Evolutionary conservation across 2,329 filamentous ascomycete species (phyloP), one percentile per base, ranked within the genome.

Genomic region (Pezicula neosporulosa): DNA sequence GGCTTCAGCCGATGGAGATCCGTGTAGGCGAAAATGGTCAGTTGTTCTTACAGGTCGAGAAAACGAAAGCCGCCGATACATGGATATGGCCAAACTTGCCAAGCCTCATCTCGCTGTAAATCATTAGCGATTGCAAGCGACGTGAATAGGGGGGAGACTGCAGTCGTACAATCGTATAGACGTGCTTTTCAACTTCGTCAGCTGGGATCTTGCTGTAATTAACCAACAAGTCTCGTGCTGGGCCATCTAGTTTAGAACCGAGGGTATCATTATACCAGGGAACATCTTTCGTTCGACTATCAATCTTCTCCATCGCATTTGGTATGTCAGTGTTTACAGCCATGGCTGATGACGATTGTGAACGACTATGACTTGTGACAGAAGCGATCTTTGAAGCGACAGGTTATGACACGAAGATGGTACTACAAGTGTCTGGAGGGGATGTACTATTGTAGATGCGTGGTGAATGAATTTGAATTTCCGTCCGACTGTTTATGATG

Each of bases 191-290:
- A 7, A 58, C 44, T 24, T 58, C 52, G 13, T 38, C 27, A 8
- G 48, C 37, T 2, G 56, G 49, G 15, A 58, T 51, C 46, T 49
- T 53, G 46, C 51, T 55, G 21, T 58, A 58, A 9, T 52, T 51
- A 27, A 49, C 48, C 10, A 58, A 46, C 10, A 58, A 27, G 12
- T 53, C 52, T 35, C 51, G 36, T 37, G 50, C 51, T 2, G 51
- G 16, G n/a, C 30, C 42, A 39, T 38, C 50, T 2, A 58, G 51
- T 19, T 51, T 49, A 2, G 43, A 36, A 3, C 41, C 43, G 35
- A 56, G 39, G 12, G 53, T 43, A 16, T 44, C 15, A 24, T 21
- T 43, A 36, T 58, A 58, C 54, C 56, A 58, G 3, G 53, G 53
- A 13, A 55, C 46, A 36, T 55, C 49, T 38, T 52, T 56, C 9